Base-by-base conservation (phyloP, 352 stramenopile species). In the Globisporangium cederbergense region DNA sequence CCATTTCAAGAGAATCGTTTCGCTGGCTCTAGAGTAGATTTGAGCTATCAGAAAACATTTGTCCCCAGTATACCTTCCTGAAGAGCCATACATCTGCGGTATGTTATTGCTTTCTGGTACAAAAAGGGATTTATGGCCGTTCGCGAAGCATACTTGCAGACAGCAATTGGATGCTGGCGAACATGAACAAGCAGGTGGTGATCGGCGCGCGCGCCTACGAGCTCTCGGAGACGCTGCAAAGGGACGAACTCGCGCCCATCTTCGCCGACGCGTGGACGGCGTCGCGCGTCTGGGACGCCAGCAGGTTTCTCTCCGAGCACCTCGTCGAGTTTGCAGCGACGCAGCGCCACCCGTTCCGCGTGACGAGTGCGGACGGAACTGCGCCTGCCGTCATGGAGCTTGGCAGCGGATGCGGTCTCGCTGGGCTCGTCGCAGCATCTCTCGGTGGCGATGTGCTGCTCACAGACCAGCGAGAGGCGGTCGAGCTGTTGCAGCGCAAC, bases 211-310 rank as follows among this genome's bases (percentile, higher is more conserved):
- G 80, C 58, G 56, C 34, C 47, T 94, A 86, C 65, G 67, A 70
- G 63, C 74, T 95, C 62, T 95, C 86, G 11, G 86, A 95, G 76
- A 92, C 85, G 60, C 75, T 95, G 45, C 63, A 74, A 55, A 84
- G 76, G 66, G 75, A 77, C 49, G 74, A 87, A 68, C 77, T 95
- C 30, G 86, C 82, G 22, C 82, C 84, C 28, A 89, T 95, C 70
- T 95, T 95, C 67, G 80, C 70, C 1, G 86, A 95, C 60, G 82
- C 83, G 4, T 95, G 86, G 86, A 95, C 84, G 6, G 84, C 83
- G 0, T 93, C 83, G 22, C 80, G 77, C 25, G 84, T 93, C 32
- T 93, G 84, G 84, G 70, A 80, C 32, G 79, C 83, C 16, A 92
- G 83, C 54, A 63, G 73, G 52, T 95, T 91, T 67, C 65, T 95